Base-by-base conservation (phyloP, 2,329 filamentous ascomycete species). In the Chaetomium sp. region DNA sequence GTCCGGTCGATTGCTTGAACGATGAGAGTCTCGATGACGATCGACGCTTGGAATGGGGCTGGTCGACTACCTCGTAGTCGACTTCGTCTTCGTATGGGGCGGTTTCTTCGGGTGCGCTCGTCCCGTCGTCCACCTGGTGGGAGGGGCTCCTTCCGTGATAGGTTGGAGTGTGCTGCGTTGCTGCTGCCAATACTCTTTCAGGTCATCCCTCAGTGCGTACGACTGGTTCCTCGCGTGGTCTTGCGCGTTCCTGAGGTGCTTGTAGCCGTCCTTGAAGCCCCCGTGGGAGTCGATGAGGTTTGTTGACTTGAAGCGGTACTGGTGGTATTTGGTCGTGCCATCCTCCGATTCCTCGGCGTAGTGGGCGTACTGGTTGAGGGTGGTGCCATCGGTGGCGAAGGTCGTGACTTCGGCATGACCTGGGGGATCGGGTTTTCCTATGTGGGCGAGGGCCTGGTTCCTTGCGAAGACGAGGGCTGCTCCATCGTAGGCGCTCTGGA, bases 361-460 rank as follows among this genome's bases (percentile, higher is more conserved):
- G 14, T 56, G 57, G 14, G 57, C 41, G 12, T 42, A 59, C n/a
- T 54, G 41, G 47, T 56, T 52, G 44, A 57, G 7, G 7, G 32
- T 53, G n/a, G 36, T 55, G 33, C 54, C 54, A n/a, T 59, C 54
- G 1, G 44, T 50, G 14, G 54, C 54, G 34, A 57, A 59, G 6
- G 52, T 59, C 0, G 33, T 45, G 41, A 59, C 34, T 9, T 41
- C 32, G 2, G 57, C 54, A 10, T 55, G 45, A 7, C 54, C 14
- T 0, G 44, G 45, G 36, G 52, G 52, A 12, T 53, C 54, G 6
- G 54, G n/a, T 9, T 36, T 48, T 2, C 45, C 57, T 1, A 54
- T 10, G n/a, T 53, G 48, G 1, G 48, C 6, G 4, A 57, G 48
- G 2, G 57, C 57, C 37, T 55, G 52, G 41, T 48, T 57, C 41